Evolutionary conservation across 257 asterid species (phyloP).

Genomic region (Osmanthus fragrans): DNA sequence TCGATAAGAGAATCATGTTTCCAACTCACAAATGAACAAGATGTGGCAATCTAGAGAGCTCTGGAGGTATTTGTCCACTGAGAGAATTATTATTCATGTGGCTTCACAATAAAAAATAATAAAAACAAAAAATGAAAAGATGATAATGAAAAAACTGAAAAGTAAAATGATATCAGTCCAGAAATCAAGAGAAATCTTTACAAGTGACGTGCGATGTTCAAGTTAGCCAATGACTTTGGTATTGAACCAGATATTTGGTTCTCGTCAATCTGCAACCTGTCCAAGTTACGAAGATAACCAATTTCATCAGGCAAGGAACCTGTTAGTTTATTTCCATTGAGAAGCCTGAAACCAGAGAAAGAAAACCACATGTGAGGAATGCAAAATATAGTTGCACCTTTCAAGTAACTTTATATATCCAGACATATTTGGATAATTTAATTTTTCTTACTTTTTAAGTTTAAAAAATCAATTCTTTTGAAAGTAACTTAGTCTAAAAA

Average conservation of each 20-base stretch:
- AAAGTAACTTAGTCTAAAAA: background rate
- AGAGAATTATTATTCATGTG: slow-evolving; percentile 80
- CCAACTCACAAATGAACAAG: slow-evolving; percentile 71
- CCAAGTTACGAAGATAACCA: slow-evolving; percentile 68
- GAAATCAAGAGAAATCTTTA: slow-evolving; percentile 35
- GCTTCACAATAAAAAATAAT: slow-evolving; percentile 29
- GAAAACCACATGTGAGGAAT: slow-evolving; percentile 8
- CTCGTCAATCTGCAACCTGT: slow-evolving; percentile 87
- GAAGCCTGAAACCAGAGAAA: slow-evolving; percentile 57
- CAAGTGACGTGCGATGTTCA: slow-evolving; percentile 66
- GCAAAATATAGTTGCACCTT: slow-evolving; percentile 10
- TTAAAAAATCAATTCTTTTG: background rate
- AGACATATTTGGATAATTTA: background rate
- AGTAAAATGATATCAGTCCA: slow-evolving; percentile 10
- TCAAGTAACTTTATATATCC: background rate
- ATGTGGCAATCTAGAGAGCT: slow-evolving; percentile 54
- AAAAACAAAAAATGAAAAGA: slow-evolving; percentile 6
- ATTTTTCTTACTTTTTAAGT: background rate
- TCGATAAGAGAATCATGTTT: background rate
- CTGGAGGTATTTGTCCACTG: slow-evolving; percentile 65
- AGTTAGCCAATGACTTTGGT: slow-evolving; percentile 70
- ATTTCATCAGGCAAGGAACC: slow-evolving; percentile 90
- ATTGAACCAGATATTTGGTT: slow-evolving; percentile 77
- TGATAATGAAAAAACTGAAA: slow-evolving; percentile 1
- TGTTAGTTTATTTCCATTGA: slow-evolving; percentile 80